Percentiles rank a stretch among this genome's conserved stretches.
These are phyloP conservation scores for Colletotrichum australisinense DNA, from an alignment of 2,329 filamentous ascomycete genomes.

Conservation along the genomic window DNA sequence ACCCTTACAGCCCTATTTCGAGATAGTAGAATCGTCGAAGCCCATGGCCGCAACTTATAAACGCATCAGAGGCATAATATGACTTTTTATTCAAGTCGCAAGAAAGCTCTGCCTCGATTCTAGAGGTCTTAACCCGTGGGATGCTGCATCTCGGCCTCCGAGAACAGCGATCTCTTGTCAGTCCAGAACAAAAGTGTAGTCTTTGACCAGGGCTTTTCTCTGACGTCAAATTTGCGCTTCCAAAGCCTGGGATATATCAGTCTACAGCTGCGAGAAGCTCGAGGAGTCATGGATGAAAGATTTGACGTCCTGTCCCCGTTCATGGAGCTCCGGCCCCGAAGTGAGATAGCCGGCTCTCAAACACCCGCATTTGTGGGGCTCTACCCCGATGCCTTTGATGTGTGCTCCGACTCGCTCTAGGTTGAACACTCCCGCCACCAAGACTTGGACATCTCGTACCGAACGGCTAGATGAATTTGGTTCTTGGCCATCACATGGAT, in stretches of 20 bases:
- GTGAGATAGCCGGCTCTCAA: constrained; percentile 48
- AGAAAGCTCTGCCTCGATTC: constrained; percentile 41
- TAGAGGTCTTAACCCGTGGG: constrained; percentile 44
- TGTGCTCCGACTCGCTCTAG: constrained; percentile 44
- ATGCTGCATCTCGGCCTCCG: constrained; percentile 48
- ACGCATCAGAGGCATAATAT: no score
- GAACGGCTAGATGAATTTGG: background rate
- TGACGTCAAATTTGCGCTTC: no score
- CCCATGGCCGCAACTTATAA: background rate
- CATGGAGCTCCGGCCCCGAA: constrained; percentile 41
- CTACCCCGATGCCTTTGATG: constrained; percentile 40
- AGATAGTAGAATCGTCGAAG: background rate
- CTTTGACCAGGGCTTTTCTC: constrained; percentile 43
- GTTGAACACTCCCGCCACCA: constrained; percentile 32
- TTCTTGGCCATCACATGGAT: background rate
- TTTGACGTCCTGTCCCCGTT: constrained; percentile 38
- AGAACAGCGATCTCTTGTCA: constrained; percentile 47
- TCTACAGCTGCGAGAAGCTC: constrained; percentile 54
- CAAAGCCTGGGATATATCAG: constrained; percentile 46
- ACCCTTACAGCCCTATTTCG: background rate
- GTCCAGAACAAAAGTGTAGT: constrained; percentile 43
- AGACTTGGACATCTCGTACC: background rate
- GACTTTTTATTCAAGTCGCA: constrained; percentile 31
- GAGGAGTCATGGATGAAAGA: constrained; percentile 46
- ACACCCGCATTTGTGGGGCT: constrained; percentile 48